Base-by-base conservation (phyloP, 352 stramenopile species). In the Thalassiosira allenii region DNA sequence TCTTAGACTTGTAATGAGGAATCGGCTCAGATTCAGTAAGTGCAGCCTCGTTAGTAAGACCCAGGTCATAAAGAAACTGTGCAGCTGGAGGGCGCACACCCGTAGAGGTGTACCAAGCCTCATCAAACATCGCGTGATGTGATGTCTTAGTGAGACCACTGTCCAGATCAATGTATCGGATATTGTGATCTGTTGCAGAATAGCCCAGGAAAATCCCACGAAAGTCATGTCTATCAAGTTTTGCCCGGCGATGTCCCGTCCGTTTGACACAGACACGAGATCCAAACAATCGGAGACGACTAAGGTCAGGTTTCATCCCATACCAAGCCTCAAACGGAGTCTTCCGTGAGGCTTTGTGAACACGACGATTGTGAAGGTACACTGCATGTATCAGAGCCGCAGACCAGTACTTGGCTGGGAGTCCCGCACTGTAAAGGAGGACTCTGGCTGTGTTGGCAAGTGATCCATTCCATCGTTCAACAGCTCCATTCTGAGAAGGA, bases 141-240 rank as follows among this genome's bases (percentile, higher is more conserved):
- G 29, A 71, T 17, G 44, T 54, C 27, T 76, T 75, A 0, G 65
- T 57, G 4, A 54, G 0, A 1, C 63, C 54, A 43, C 29, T 52
- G 22, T 75, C 20, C 1, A 81, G 6, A 56, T 70, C 72, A 8
- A 81, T 73, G 34, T 75, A 81, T 0, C 25, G 1, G 22, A 81
- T 65, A 20, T 81, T 81, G 6, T 61, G 11, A 32, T 71, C 54
- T 3, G 74, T 82, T 2, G 65, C 64, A 30, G 57, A 72, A 53
- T 85, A 87, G 0, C 77, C 78, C 14, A 87, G 22, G 54, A 89
- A 89, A 17, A 87, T 73, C 20, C 78, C 82, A 12, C 51, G 32
- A n/a, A 81, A 83, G 5, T 65, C 25, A 68, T 81, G 37, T 23
- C 23, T 30, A 29, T 85, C 68, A 2, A 82, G 29, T 11, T 77